Evolutionary conservation across 139 green algal species (phyloP), one percentile per base, ranked within the genome.

Genomic region (Haematococcus lacustris): DNA sequence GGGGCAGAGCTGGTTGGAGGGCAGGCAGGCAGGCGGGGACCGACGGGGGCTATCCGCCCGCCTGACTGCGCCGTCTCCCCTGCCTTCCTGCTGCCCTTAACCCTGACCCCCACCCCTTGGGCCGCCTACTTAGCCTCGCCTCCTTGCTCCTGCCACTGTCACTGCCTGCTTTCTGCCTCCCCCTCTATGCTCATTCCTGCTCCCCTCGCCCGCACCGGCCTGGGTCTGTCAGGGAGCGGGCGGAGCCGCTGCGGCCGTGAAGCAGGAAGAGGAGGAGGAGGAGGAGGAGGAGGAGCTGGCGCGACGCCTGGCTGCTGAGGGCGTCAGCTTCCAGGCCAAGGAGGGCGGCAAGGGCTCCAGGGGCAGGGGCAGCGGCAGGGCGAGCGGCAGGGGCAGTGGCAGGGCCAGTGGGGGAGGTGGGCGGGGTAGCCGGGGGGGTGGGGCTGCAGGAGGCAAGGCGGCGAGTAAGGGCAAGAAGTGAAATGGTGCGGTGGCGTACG

Each of bases 281-380:
- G 83, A 74, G 47, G 75, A 83, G 40, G 80, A 90, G 28, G 74
- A 73, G 50, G 83, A 73, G 67, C 76, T 78, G 23, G 81, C 91
- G 28, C 77, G 87, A 32, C 76, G 71, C 17, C 72, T 87, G 70
- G 35, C 32, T 5, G 47, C 70, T 38, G 61, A 71, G 1, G 82
- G 82, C 13, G 71, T 87, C 38, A 38, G 41, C 5, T 2, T 87
- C 17, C 43, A 84, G 73, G 70, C 80, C 3, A 70, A 73, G 68
- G 65, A 47, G 28, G 50, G 40, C 13, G 38, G 51, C 68, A 75
- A 72, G 60, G 9, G 43, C 43, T 9, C 9, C 43, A 53, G 17
- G 43, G 43, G 43, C 60, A 67, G 33, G 3, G 60, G n/a, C n/a
- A 17, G n/a, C 60, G 60, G 60, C 23, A 4, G 60, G 4, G 60